phyloP scores from a whole-genome alignment of 2,329 filamentous ascomycete genomes.

The Microcyclospora pomicola region DNA sequence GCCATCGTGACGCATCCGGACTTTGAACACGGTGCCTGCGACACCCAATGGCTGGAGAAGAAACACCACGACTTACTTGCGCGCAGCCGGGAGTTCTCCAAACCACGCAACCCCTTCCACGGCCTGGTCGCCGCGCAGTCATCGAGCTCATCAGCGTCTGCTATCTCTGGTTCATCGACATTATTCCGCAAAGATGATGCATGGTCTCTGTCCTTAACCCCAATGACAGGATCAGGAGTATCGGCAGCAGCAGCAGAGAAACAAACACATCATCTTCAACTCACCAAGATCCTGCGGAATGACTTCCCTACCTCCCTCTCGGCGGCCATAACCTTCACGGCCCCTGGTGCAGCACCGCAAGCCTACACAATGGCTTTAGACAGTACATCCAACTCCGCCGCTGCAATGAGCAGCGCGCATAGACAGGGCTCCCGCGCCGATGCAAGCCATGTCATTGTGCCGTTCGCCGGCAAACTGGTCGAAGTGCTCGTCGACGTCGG shows the following conservation, averaged over 20 bases:
- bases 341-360: slow-evolving; percentile 20
- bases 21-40: slow-evolving; percentile 35
- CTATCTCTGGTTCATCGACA: slow-evolving; percentile 27
- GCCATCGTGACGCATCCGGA: slow-evolving; percentile 39
- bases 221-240: slow-evolving; percentile 16
- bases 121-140: slow-evolving; percentile 8
- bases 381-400: slow-evolving; percentile 30
- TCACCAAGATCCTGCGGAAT: slow-evolving; percentile 43
- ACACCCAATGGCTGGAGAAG: slow-evolving; percentile 45
- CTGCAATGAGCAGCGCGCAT: slow-evolving; percentile 25
- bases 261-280: slow-evolving; percentile 37
- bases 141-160: slow-evolving; percentile 14
- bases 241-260: slow-evolving; percentile 11
- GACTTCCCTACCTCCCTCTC: slow-evolving; percentile 44
- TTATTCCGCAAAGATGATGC: slow-evolving; percentile 46
- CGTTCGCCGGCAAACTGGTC: slow-evolving; percentile 45
- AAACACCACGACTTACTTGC: slow-evolving; percentile 31
- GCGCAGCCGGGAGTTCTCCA: slow-evolving; percentile 6
- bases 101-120: slow-evolving; percentile 12
- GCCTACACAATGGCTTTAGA: slow-evolving; percentile 31
- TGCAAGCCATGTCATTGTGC: slow-evolving; percentile 39
- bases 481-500: slow-evolving; percentile 44
- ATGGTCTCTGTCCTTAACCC: slow-evolving; percentile 39
- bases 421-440: slow-evolving; percentile 37
- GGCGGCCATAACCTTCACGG: slow-evolving; percentile 39